Conservation (phyloP, 192 early-diverging fungal genomes). For the Coemansia sp. region DNA sequence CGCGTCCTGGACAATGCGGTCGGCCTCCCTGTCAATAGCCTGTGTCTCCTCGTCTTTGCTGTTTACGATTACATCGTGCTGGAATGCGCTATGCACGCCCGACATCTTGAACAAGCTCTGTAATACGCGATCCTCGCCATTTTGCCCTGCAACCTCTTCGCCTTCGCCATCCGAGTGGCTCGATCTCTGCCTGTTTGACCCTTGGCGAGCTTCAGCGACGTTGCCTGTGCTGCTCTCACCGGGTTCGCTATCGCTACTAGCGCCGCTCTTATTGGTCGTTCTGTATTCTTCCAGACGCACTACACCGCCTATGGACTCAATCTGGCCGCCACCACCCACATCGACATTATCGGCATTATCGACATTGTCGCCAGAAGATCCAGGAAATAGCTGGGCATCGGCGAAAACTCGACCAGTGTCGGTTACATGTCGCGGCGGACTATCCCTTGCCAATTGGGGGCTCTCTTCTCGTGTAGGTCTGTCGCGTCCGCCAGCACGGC, state of each 20-base stretch:
- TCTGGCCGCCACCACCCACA: conserved; percentile 15
- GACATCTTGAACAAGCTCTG: conserved; percentile 77
- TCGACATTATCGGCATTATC: conserved; percentile 1
- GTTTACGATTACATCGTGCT: conserved; percentile 90
- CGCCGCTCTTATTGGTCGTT: conserved; percentile 11
- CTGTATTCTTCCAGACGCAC: conserved; percentile 34
- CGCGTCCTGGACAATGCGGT: conserved; percentile 75
- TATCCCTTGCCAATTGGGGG: not conserved
- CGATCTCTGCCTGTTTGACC: conserved; percentile 3
- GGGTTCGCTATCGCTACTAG: not conserved
- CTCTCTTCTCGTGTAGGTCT: conserved; percentile 23
- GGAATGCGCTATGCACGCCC: conserved; percentile 84
- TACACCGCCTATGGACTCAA: conserved; percentile 22
- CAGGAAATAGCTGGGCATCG: conserved; percentile 62
- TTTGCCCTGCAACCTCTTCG: not conserved
- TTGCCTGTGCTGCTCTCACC: not conserved
- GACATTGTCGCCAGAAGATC: not conserved
- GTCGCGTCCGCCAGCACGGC: conserved; percentile 21
- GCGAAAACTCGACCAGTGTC: conserved; percentile 87
- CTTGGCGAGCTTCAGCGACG: not conserved
- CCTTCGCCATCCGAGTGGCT: not conserved
- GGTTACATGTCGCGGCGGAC: conserved; percentile 35
- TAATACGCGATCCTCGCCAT: conserved; percentile 67
- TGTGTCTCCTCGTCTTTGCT: conserved; percentile 60
- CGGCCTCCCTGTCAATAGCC: conserved; percentile 79